Conservation (phyloP, 148 eudicot species). For the Rhododendron ovatum region DNA sequence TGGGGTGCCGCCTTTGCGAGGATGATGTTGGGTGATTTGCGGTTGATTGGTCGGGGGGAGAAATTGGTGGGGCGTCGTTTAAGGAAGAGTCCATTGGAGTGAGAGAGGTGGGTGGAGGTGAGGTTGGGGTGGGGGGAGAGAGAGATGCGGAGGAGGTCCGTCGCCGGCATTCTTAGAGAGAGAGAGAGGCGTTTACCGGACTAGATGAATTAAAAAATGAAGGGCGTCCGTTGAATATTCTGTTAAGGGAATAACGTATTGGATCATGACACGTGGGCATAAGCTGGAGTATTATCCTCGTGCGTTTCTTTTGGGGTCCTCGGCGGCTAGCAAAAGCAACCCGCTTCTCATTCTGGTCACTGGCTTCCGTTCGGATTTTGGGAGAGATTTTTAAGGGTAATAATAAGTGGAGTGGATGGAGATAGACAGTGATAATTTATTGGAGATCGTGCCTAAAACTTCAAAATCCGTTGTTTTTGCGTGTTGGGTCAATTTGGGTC, state of each 20-base stretch:
- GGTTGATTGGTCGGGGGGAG: slow-evolving; percentile 1
- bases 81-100: neutral
- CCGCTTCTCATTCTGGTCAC: no score
- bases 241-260: neutral
- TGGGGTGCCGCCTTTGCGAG: slow-evolving; percentile 25
- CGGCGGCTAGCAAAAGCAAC: no score
- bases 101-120: slow-evolving; percentile 14
- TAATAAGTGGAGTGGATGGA: no score
- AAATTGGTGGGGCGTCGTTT: neutral
- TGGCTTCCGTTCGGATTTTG: no score
- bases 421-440: no score
- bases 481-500: no score
- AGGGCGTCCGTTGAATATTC: slow-evolving; percentile 1
- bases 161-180: slow-evolving; percentile 30
- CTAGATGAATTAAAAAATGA: neutral
- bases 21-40: slow-evolving; percentile 14
- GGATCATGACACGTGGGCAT: neutral
- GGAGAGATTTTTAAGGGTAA: no score
- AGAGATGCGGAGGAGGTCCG: slow-evolving; percentile 42
- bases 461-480: no score
- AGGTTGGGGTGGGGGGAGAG: slow-evolving; percentile 29
- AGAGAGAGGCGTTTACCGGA: neutral
- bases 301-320: no score
- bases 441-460: no score
- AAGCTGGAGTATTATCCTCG: neutral